A percentile compares a stretch with the other conserved stretches of the same genome.
Evolutionary conservation across 2,329 filamentous ascomycete genomes (phyloP).

Genomic region (Lasiodiplodia citricola): DNA sequence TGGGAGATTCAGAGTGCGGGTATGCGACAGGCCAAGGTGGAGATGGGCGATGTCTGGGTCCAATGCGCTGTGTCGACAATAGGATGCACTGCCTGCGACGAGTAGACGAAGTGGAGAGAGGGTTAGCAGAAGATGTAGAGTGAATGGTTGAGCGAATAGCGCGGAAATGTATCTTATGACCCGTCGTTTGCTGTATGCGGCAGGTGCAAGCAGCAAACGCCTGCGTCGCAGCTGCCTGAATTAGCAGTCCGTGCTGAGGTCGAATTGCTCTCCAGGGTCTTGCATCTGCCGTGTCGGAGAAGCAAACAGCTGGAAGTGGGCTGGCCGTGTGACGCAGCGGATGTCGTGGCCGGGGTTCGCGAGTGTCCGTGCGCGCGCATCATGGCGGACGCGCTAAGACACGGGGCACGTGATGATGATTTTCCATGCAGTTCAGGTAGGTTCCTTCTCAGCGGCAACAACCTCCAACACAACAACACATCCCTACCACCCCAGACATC

Average conservation of each 20-base stretch:
- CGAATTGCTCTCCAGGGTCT: neutral
- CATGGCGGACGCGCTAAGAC: conserved; percentile 11
- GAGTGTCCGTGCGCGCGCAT: neutral
- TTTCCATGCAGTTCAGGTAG: neutral
- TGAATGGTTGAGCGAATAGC: neutral
- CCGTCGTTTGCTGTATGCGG: neutral
- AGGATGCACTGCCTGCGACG: neutral
- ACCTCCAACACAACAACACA: neutral
- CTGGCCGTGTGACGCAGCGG: neutral
- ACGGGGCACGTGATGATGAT: conserved; percentile 7
- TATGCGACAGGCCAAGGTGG: neutral
- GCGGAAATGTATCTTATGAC: neutral
- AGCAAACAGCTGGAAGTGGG: neutral
- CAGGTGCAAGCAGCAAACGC: neutral
- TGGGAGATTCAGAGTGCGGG: neutral
- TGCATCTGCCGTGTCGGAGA: neutral
- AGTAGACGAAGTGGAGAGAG: neutral
- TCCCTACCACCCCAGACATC: neutral
- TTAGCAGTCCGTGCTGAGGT: neutral
- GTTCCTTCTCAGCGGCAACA: neutral
- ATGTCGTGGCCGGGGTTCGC: neutral
- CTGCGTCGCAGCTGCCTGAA: neutral
- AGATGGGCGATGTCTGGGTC: neutral
- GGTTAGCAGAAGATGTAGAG: neutral
- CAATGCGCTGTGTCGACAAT: too few species aligned